Conservation (phyloP, 2,329 filamentous ascomycete genomes). For the Colletotrichum neosansevieriae region DNA sequence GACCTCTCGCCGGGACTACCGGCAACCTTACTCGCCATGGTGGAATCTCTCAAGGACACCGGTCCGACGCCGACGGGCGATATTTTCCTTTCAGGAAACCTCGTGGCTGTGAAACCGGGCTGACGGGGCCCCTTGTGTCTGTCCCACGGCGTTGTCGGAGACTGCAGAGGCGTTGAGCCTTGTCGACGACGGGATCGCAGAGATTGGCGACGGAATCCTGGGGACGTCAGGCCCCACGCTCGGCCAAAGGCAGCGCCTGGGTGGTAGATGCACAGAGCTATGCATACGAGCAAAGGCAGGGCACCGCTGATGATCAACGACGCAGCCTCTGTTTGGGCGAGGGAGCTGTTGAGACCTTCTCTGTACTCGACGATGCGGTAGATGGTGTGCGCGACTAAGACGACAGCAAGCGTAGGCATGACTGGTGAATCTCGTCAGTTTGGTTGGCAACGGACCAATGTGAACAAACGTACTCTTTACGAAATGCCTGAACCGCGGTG, state of each 20-base stretch:
- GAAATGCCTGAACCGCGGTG: slow-evolving; percentile 57
- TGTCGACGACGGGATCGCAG: slow-evolving; percentile 24
- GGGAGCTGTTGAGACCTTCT: slow-evolving; percentile 48
- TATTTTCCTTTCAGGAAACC: slow-evolving; percentile 35
- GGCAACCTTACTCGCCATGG: slow-evolving; percentile 38
- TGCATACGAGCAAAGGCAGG: slow-evolving; percentile 52
- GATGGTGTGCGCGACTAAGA: slow-evolving; percentile 57
- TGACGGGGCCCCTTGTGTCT: slow-evolving; percentile 36
- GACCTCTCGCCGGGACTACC: slow-evolving; percentile 34
- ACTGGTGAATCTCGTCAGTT: slow-evolving; percentile 45
- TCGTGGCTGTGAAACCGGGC: slow-evolving; percentile 31
- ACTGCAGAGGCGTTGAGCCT: slow-evolving; percentile 34
- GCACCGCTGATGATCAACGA: slow-evolving; percentile 56
- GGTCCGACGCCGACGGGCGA: slow-evolving; percentile 32
- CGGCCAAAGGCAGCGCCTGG: slow-evolving; percentile 55
- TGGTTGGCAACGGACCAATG: too few relatives aligned
- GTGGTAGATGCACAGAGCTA: slow-evolving; percentile 52
- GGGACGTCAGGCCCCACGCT: slow-evolving; percentile 56
- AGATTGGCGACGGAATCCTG: slow-evolving; percentile 39
- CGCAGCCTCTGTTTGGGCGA: slow-evolving; percentile 54
- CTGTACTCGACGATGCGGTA: slow-evolving; percentile 56
- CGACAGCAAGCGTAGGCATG: slow-evolving; percentile 50
- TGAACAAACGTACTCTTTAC: slow-evolving; percentile 54
- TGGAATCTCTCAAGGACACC: slow-evolving; percentile 33
- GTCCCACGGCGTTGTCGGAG: slow-evolving; percentile 33